phyloP scores from a whole-genome alignment of 257 asterid species.

The Anisodus tanguticus region DNA sequence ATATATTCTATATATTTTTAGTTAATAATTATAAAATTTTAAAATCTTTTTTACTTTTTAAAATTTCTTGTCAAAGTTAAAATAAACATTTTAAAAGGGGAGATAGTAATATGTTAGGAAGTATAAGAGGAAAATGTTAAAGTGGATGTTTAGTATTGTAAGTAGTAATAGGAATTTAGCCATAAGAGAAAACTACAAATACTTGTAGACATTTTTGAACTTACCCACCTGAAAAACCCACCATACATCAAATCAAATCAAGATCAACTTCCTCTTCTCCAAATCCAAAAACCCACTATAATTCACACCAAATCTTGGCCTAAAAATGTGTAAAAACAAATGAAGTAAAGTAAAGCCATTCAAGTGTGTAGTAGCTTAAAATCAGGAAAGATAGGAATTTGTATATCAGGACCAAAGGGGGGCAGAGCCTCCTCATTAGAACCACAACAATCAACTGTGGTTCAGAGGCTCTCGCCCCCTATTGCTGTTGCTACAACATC shows the following conservation, averaged over 20 bases:
- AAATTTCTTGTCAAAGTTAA: no score
- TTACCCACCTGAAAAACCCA: neutral
- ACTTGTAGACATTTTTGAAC: neutral
- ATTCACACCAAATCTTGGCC: neutral
- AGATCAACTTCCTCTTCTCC: conserved; percentile 19
- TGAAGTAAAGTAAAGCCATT: neutral
- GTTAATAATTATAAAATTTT: no score
- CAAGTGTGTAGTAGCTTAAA: neutral
- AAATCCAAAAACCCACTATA: neutral
- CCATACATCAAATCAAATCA: conserved; percentile 19
- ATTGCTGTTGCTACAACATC: neutral
- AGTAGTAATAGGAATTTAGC: neutral
- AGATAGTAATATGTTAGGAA: no score
- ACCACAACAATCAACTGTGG: conserved; percentile 37
- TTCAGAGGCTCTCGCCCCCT: conserved; percentile 51
- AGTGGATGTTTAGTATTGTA: no score
- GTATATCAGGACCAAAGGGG: conserved; percentile 60
- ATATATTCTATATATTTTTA: no score
- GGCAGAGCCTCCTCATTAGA: conserved; percentile 40
- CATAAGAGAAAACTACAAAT: neutral
- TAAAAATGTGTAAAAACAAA: neutral
- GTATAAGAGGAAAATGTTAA: no score
- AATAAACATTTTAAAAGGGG: no score
- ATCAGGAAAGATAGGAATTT: conserved; percentile 63
- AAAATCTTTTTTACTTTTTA: no score